A percentile compares a stretch with the other conserved stretches of the same genome.
Evolutionary conservation across 345 rosid genomes (phyloP).

Genomic region (Dovyalis caffra): DNA sequence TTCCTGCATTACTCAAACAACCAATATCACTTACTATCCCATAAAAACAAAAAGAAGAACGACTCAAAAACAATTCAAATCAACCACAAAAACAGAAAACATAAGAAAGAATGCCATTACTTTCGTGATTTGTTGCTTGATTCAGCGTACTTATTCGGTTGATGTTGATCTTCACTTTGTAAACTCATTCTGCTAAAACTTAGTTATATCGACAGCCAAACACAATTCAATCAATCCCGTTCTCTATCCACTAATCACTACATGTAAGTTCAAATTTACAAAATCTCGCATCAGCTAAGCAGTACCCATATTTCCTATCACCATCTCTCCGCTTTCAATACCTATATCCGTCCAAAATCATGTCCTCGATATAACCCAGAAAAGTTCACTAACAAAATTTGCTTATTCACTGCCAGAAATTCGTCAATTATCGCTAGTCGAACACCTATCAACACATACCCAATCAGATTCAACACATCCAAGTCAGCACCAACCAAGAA

Average conservation of each 20-base stretch:
- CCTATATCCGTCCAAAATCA: not conserved
- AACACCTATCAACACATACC: not conserved
- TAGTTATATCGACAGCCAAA: not conserved
- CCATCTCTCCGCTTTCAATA: not conserved
- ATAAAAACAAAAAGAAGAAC: not conserved
- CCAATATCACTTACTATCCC: not conserved
- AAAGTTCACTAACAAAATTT: constrained; percentile 1
- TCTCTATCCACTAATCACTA: not conserved
- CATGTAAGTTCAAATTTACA: not conserved
- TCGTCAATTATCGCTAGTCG: not conserved
- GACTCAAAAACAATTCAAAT: constrained; percentile 8
- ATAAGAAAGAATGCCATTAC: constrained; percentile 28
- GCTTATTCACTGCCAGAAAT: not conserved
- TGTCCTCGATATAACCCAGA: not conserved
- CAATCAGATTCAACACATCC: not conserved
- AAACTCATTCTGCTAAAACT: constrained; percentile 58
- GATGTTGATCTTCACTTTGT: constrained; percentile 42
- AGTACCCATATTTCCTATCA: not conserved
- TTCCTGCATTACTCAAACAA: constrained; percentile 49
- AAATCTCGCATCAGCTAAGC: not conserved
- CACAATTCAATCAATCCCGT: not conserved
- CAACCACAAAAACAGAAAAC: not conserved
- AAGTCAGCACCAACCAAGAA: not conserved
- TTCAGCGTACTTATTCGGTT: constrained; percentile 41
- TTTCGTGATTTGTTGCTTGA: constrained; percentile 33